Conservation (phyloP, 176 grass and related monocot species). For the Avena sativa region DNA sequence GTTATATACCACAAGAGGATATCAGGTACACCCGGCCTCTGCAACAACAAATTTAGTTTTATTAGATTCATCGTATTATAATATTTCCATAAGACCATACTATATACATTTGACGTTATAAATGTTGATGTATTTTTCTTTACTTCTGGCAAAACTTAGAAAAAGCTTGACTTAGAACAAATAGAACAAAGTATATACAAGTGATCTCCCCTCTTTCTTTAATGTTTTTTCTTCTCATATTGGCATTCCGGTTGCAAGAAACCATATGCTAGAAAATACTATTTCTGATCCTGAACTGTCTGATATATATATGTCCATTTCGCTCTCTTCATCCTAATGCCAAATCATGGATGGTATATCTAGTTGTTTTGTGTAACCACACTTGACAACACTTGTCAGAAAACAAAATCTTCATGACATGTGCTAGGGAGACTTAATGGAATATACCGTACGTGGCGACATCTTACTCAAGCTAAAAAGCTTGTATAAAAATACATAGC, state of each 20-base stretch:
- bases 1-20: too few relatives aligned
- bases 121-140: too few relatives aligned
- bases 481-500: background rate
- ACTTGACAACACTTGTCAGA: background rate
- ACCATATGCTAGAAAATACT: background rate
- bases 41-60: too few relatives aligned
- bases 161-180: too few relatives aligned
- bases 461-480: constrained; percentile 23
- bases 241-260: background rate
- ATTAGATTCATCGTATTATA: too few relatives aligned
- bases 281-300: background rate
- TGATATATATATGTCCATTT: background rate
- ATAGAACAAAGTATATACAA: background rate
- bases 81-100: too few relatives aligned
- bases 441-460: background rate
- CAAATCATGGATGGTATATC: background rate
- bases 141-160: too few relatives aligned
- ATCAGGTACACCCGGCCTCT: too few relatives aligned
- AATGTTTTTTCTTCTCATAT: background rate
- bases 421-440: background rate
- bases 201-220: background rate
- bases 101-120: too few relatives aligned
- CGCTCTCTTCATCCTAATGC: background rate
- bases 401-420: background rate
- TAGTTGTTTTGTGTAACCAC: background rate